Evolutionary conservation across 139 green algal genomes (phyloP), one percentile per base, ranked within the genome.

Genomic region (Ostreobium quekettii): DNA sequence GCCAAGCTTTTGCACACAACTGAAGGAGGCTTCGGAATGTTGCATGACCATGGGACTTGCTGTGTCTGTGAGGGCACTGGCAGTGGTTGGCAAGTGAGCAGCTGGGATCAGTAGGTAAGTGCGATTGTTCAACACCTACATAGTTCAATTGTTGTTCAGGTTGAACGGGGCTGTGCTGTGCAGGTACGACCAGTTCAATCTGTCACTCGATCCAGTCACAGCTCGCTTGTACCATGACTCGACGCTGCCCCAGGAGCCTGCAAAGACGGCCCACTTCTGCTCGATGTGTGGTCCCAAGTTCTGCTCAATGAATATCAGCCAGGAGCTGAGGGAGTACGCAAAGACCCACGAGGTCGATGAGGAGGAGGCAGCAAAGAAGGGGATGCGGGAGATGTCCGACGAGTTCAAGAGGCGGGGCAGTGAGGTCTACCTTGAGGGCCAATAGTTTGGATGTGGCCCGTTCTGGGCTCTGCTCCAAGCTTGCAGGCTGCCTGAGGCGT

Each of bases 281-380:
- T 88, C 76, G 67, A 96, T 96, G 90, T 96, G 89, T 68, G 90
- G 89, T n/a, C 86, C 87, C 67, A 95, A 95, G 76, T 96, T 93
- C 72, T 96, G 90, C 78, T 82, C 63, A 33, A 93, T 95, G 88
- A 83, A 89, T 60, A 93, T 95, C 72, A 90, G 77, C 30, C 86
- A 93, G 42, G 87, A 95, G 75, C 75, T 95, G 46, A 59, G 80
- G 31, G 69, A 85, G 62, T 83, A 84, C 57, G 83, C 80, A 1
- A 59, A 76, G 63, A 59, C 78, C 33, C 26, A 80, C 31, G 37
- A 74, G 24, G 28, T 76, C 22, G 36, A 65, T 24, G 70, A 74
- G 26, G 35, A 70, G n/a, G 63, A 48, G 3, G 73, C 73, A 0
- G 38, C 36, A 1, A 24, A 66, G 6, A 72, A 58, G 29, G 89